Conservation (phyloP, 495 filamentous ascomycete species). For the Filosporella fistucella region DNA sequence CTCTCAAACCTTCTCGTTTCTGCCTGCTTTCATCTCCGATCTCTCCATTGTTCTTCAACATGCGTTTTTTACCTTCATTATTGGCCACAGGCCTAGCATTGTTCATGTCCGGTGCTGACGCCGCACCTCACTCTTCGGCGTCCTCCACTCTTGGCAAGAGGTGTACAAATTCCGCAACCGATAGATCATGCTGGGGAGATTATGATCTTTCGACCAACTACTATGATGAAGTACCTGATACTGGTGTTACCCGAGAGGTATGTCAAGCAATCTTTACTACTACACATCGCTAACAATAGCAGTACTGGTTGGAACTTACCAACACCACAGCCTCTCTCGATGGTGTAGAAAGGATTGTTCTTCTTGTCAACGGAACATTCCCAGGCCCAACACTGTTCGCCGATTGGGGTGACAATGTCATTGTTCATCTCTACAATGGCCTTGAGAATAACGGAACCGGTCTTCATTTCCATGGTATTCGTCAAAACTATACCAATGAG, state of each 20-base stretch:
- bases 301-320: slow-evolving; percentile 35
- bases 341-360: slow-evolving; percentile 35
- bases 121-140: slow-evolving; percentile 4
- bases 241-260: slow-evolving; percentile 34
- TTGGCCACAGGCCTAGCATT: neutral
- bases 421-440: slow-evolving; percentile 6
- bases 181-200: slow-evolving; percentile 31
- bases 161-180: slow-evolving; percentile 13
- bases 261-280: neutral
- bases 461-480: slow-evolving; percentile 51
- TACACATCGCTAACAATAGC: neutral
- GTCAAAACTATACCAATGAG: slow-evolving; percentile 30
- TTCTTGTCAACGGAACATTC: slow-evolving; percentile 39
- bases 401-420: slow-evolving; percentile 32
- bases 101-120: neutral
- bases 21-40: slow-evolving; percentile 3
- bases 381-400: slow-evolving; percentile 33
- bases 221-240: slow-evolving; percentile 38
- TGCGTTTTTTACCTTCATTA: slow-evolving; percentile 3
- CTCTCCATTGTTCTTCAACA: neutral
- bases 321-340: slow-evolving; percentile 42
- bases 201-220: slow-evolving; percentile 54
- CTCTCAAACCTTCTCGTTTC: neutral
- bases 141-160: slow-evolving; percentile 3
- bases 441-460: slow-evolving; percentile 21